phyloP scores from a whole-genome alignment of 208 protist species.

The Tritrichomonas musculus region DNA sequence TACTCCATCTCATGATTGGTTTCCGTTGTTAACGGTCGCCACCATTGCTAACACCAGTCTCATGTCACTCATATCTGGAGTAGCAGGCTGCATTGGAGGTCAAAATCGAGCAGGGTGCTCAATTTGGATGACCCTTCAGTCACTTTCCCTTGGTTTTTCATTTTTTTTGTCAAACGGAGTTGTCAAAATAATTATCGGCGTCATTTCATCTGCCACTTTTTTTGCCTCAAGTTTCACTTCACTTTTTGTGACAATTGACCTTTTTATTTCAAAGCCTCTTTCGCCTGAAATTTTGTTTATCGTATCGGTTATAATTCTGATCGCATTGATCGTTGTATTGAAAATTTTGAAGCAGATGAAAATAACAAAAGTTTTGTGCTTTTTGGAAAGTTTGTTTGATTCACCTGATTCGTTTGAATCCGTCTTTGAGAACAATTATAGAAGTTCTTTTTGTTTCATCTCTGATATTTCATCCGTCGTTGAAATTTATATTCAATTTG shows the following conservation, averaged over 20 bases:
- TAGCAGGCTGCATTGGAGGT: not conserved
- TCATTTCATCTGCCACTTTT: not conserved
- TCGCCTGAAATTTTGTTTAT: not conserved
- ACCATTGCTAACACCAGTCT: not conserved
- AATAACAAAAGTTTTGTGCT: not conserved
- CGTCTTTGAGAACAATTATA: not conserved
- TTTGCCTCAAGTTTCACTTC: not conserved
- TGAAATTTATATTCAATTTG: not conserved
- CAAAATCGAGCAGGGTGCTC: not conserved
- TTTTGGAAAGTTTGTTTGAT: not conserved
- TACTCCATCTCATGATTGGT: not conserved
- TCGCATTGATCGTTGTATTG: not conserved
- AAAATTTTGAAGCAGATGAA: not conserved
- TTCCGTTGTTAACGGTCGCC: not conserved
- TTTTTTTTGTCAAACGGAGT: not conserved
- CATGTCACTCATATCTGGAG: not conserved
- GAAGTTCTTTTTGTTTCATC: not conserved
- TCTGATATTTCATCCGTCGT: not conserved
- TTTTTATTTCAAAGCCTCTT: not conserved
- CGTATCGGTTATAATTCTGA: not conserved
- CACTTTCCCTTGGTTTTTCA: not conserved
- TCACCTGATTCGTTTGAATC: not conserved
- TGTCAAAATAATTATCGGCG: not conserved
- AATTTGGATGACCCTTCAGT: not conserved
- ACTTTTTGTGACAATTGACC: not conserved